Base-by-base conservation (phyloP, 331 rosid species). In the Phaseolus coccineus region DNA sequence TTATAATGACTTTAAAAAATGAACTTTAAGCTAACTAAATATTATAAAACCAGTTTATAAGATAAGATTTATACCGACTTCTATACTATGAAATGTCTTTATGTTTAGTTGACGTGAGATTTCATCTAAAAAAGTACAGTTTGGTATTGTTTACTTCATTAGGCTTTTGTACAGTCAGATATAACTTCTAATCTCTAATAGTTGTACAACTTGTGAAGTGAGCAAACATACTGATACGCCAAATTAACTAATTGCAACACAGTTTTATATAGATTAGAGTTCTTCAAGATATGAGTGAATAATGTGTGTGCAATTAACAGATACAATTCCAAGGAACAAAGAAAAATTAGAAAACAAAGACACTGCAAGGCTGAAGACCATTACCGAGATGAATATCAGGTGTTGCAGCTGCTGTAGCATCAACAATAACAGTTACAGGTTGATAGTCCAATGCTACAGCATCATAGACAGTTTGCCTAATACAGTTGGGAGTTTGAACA, bases 401-500 rank as follows among this genome's bases (percentile, higher is more conserved):
- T 14, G 96, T 86, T 31, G 98, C 97, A 13, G 99, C 99, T 50
- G 93, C 99, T 2, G 99, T 90, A 63, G 99, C 97, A 69, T 93
- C 98, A 80, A 83, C 35, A 84, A 95, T 82, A 40, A 93, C 87
- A 51, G 92, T 87, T 31, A 95, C 87, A 44, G 88, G 84, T 46
- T 73, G 87, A 85, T 93, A 95, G 78, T 95, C 96, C 81, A 91
- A 81, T 73, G 90, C 94, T 53, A 93, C 94, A 33, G 93, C 99
- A 80, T 95, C 97, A 81, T 66, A 91, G 57, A 91, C 96, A 68
- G 97, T 95, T 87, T 93, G 98, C 80, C 99, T 86, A 69, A 95
- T 95, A 69, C 99, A 95, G 81, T 95, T 95, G 33, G 99, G 99
- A 71, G 98, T 93, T 89, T 95, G 99, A 77, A 95, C 94, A 73